These are phyloP conservation scores for Penstemon newberryi DNA, from an alignment of 257 asterid species.

Conservation along the genomic window DNA sequence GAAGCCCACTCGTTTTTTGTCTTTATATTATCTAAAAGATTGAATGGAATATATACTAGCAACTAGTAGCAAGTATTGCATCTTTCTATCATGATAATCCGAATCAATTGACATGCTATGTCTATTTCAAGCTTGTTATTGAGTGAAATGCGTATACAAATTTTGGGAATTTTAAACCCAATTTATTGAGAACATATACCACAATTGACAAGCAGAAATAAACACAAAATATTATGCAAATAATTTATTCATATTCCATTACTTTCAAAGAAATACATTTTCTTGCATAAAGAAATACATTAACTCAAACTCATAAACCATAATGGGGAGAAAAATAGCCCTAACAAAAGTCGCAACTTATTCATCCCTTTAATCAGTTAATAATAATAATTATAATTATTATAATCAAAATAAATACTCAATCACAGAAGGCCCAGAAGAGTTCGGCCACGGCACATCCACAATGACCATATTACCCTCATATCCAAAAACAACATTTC, in stretches of 20 bases:
- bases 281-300: constrained; percentile 23
- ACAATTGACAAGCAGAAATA: neutral
- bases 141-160: constrained; percentile 11
- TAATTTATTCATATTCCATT: constrained; percentile 34
- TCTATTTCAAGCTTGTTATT: neutral
- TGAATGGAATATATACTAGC: no score
- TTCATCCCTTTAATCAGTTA: constrained; percentile 6
- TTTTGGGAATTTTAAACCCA: no score
- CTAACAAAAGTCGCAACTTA: constrained; percentile 5
- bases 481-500: constrained; percentile 42
- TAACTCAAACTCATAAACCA: constrained; percentile 7
- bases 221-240: neutral
- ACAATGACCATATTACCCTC: constrained; percentile 46
- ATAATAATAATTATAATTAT: neutral
- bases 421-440: constrained; percentile 51
- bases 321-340: constrained; percentile 15
- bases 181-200: neutral
- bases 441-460: constrained; percentile 59
- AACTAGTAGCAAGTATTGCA: no score
- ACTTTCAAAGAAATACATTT: neutral
- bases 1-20: no score
- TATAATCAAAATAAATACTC: constrained; percentile 52
- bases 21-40: no score
- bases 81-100: no score
- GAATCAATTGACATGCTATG: no score